Evolutionary conservation across 1,139 yeast species (phyloP).

Genomic region (Chernovozyma aurita): DNA sequence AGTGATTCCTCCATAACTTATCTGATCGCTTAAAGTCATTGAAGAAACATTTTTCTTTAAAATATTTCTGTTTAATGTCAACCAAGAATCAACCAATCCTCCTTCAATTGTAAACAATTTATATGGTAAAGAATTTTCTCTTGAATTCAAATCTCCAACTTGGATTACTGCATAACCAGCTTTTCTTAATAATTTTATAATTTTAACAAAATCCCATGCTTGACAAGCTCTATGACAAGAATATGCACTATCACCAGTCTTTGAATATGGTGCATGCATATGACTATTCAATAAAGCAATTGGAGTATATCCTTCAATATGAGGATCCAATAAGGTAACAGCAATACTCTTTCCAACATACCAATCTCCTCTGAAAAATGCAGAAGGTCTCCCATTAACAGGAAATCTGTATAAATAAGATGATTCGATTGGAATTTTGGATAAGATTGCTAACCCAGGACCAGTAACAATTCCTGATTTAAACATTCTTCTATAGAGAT

Average conservation of each 20-base stretch:
- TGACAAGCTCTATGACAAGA: conserved; percentile 89
- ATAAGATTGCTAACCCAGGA: conserved; percentile 84
- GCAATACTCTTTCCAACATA: conserved; percentile 91
- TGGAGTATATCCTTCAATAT: conserved; percentile 42
- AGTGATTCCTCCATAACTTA: conserved; percentile 73
- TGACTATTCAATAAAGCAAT: conserved; percentile 85
- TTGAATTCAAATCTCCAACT: conserved; percentile 89
- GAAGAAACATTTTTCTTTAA: conserved; percentile 35
- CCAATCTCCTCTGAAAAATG: conserved; percentile 95
- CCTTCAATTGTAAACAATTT: conserved; percentile 68
- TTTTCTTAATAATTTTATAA: conserved; percentile 56
- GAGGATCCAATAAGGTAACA: conserved; percentile 61
- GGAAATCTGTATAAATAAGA: conserved; percentile 83
- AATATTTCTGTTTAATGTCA: conserved; percentile 47
- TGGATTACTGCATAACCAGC: conserved; percentile 84
- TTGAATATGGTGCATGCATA: conserved; percentile 95
- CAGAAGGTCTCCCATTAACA: conserved; percentile 90
- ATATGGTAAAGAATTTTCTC: conserved; percentile 83
- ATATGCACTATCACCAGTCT: conserved; percentile 82
- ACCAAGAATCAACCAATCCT: conserved; percentile 81
- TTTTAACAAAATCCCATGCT: conserved; percentile 88
- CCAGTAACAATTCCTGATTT: conserved; percentile 86
- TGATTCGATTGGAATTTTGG: conserved; percentile 77
- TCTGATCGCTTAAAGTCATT: conserved; percentile 65
- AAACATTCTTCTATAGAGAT: conserved; percentile 67